Evolutionary conservation across 805 yeast genomes (phyloP).

Genomic region (Candida silvicultrix): DNA sequence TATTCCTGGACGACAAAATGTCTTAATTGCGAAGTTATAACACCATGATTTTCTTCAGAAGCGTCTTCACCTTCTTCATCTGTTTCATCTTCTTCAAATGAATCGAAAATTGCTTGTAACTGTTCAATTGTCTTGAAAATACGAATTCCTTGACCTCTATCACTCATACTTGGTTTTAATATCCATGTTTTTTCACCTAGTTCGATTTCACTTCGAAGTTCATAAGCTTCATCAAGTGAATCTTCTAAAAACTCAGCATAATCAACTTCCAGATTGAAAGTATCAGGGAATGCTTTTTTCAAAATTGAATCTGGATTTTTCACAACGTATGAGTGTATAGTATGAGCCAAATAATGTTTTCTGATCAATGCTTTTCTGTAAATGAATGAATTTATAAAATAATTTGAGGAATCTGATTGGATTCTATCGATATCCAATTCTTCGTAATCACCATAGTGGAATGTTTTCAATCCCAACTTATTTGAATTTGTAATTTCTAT

Average conservation of each 20-base stretch:
- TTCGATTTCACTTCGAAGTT: slow-evolving; percentile 72
- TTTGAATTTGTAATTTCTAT: slow-evolving; percentile 17
- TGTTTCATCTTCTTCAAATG: slow-evolving; percentile 70
- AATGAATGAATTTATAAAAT: slow-evolving; percentile 72
- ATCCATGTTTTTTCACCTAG: slow-evolving; percentile 68
- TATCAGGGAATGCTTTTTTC: slow-evolving; percentile 57
- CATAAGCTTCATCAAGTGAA: slow-evolving; percentile 87
- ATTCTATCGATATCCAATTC: slow-evolving; percentile 71
- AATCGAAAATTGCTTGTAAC: slow-evolving; percentile 75
- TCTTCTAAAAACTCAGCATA: slow-evolving; percentile 96
- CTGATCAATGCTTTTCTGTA: slow-evolving; percentile 88
- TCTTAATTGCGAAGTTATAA: slow-evolving; percentile 80
- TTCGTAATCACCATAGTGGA: slow-evolving; percentile 89
- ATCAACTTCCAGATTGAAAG: slow-evolving; percentile 80
- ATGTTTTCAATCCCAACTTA: slow-evolving; percentile 28
- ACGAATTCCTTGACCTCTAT: slow-evolving; percentile 92
- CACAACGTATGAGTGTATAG: slow-evolving; percentile 65
- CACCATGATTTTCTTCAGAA: slow-evolving; percentile 45
- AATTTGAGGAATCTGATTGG: slow-evolving; percentile 32
- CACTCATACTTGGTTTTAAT: slow-evolving; percentile 94
- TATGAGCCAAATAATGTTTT: slow-evolving; percentile 83
- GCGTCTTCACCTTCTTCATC: slow-evolving; percentile 54
- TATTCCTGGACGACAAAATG: slow-evolving; percentile 91
- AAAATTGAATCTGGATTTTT: slow-evolving; percentile 70
- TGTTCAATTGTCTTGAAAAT: slow-evolving; percentile 74